A percentile compares a stretch with the other conserved stretches of the same genome.
These are phyloP conservation scores for Circinella minor DNA, from an alignment of 371 early-diverging fungal genomes.

Conservation along the genomic window DNA sequence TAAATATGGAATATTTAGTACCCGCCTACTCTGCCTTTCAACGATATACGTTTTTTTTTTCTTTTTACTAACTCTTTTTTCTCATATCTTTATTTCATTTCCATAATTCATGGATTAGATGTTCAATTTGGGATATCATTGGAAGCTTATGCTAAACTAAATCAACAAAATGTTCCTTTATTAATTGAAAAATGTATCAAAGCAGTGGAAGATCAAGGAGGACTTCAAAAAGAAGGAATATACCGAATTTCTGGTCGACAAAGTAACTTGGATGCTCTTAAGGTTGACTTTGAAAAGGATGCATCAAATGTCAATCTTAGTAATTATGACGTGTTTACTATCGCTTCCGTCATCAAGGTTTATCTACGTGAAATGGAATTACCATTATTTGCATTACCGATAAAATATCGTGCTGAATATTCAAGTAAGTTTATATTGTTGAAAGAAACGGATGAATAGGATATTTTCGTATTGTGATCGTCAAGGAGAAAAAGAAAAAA, in stretches of 20 bases:
- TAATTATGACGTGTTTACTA: constrained; percentile 62
- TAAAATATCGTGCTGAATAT: constrained; percentile 58
- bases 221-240: constrained; percentile 71
- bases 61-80: too few relatives aligned
- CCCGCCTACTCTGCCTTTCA: too few relatives aligned
- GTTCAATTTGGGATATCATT: constrained; percentile 64
- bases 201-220: constrained; percentile 66
- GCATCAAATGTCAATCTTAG: constrained; percentile 50
- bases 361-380: constrained; percentile 68
- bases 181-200: constrained; percentile 59
- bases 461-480: too few relatives aligned
- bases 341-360: constrained; percentile 67
- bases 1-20: too few relatives aligned
- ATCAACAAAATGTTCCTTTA: constrained; percentile 54
- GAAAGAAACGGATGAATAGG: neutral
- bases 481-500: too few relatives aligned
- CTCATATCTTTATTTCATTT: neutral
- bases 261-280: constrained; percentile 59
- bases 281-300: constrained; percentile 57
- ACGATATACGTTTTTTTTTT: too few relatives aligned
- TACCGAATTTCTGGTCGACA: constrained; percentile 71
- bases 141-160: constrained; percentile 43
- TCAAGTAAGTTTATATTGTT: constrained; percentile 47
- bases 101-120: constrained; percentile 26
- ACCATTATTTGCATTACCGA: constrained; percentile 60